Evolutionary conservation across 1,139 yeast species (phyloP).

Genomic region (Trichomonascaceae sp.): DNA sequence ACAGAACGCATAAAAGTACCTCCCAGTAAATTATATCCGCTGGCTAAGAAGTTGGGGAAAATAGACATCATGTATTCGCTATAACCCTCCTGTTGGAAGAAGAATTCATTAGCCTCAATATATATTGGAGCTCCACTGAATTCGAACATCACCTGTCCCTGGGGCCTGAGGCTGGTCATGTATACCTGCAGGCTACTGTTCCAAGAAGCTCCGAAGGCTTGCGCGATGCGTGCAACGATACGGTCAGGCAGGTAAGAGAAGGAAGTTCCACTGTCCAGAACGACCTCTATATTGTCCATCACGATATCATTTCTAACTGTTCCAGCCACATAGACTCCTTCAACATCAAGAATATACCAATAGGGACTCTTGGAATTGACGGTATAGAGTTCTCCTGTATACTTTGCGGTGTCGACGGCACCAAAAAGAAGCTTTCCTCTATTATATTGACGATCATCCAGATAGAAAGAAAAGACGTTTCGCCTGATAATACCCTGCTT

Average conservation of each 20-base stretch:
- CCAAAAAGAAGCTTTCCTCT: slow-evolving; percentile 52
- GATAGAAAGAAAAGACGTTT: slow-evolving; percentile 49
- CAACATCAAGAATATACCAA: slow-evolving; percentile 47
- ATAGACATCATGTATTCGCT: neutral
- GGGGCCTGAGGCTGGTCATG: neutral
- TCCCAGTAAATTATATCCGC: slow-evolving; percentile 42
- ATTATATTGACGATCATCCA: slow-evolving; percentile 37
- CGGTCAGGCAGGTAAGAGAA: slow-evolving; percentile 45
- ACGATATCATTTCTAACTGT: neutral
- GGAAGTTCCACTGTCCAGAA: slow-evolving; percentile 67
- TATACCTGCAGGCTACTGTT: slow-evolving; percentile 10
- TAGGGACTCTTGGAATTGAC: slow-evolving; percentile 42
- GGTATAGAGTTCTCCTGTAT: slow-evolving; percentile 39
- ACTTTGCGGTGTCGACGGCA: slow-evolving; percentile 53
- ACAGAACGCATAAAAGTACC: slow-evolving; percentile 62
- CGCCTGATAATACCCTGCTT: slow-evolving; percentile 43
- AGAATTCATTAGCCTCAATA: neutral
- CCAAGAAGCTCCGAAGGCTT: slow-evolving; percentile 17
- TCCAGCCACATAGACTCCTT: slow-evolving; percentile 19
- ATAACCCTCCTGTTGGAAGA: neutral
- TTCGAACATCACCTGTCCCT: neutral
- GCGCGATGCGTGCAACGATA: slow-evolving; percentile 15
- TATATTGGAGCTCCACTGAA: neutral
- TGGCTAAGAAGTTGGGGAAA: neutral
- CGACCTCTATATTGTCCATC: slow-evolving; percentile 32